phyloP scores from a whole-genome alignment of 257 asterid genomes.

The Plectranthus barbatus region DNA sequence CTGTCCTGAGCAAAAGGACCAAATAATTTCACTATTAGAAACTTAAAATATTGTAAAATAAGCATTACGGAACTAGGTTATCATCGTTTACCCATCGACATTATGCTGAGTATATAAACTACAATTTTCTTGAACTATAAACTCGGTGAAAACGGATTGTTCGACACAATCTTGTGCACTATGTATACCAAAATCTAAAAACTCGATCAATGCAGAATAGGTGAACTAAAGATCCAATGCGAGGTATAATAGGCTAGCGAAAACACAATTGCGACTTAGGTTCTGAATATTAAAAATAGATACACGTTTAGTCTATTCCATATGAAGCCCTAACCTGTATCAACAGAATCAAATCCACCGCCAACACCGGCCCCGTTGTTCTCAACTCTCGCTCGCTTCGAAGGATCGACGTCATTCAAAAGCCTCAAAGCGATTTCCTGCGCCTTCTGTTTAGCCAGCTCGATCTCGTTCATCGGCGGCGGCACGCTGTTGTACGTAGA shows the following conservation, averaged over 20 bases:
- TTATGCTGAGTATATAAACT: neutral
- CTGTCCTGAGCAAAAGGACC: neutral
- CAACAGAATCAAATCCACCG: conserved; percentile 43
- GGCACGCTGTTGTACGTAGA: conserved; percentile 63
- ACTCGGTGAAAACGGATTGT: neutral
- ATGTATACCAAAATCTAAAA: too few species aligned
- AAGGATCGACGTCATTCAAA: conserved; percentile 52
- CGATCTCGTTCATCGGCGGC: conserved; percentile 72
- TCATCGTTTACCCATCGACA: neutral
- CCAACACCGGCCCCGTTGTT: conserved; percentile 49
- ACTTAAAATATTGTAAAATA: neutral
- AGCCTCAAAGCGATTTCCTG: conserved; percentile 90
- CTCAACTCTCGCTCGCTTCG: conserved; percentile 63
- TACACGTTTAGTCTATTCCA: neutral
- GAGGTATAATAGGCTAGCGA: neutral
- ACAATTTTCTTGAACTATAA: neutral
- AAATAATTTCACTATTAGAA: neutral
- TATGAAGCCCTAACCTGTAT: conserved; percentile 26
- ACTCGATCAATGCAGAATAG: neutral
- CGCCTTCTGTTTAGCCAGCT: conserved; percentile 85
- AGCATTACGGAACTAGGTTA: neutral
- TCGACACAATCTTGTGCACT: neutral
- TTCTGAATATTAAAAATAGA: neutral
- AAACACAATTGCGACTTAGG: neutral
- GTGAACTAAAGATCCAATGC: neutral